Conservation (phyloP, 140 eudicot genomes). For the Bidens hawaiensis region DNA sequence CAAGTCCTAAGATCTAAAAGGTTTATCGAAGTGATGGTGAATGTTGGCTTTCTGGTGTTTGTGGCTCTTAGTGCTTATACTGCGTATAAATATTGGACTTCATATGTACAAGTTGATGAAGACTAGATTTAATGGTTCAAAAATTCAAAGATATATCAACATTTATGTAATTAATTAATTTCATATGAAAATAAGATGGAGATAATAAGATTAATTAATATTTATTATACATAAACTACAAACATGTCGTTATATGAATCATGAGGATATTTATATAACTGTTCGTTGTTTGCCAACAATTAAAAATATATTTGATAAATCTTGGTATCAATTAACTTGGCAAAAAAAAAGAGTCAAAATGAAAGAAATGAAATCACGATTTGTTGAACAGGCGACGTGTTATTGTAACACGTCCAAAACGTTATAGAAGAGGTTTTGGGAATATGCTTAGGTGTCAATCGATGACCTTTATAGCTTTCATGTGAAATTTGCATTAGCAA, state of each 20-base stretch:
- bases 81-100: slow-evolving; percentile 35
- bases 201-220: background rate
- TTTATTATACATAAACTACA: background rate
- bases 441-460: background rate
- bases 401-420: too few relatives aligned
- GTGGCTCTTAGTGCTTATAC: slow-evolving; percentile 41
- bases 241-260: background rate
- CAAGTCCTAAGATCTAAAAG: slow-evolving; percentile 19
- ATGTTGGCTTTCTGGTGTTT: slow-evolving; percentile 35
- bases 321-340: too few relatives aligned
- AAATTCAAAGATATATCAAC: background rate
- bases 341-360: too few relatives aligned
- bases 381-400: too few relatives aligned
- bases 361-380: too few relatives aligned
- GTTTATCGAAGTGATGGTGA: slow-evolving; percentile 25
- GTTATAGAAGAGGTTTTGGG: background rate
- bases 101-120: slow-evolving; percentile 26
- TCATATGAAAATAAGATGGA: slow-evolving; percentile 3
- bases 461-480: background rate
- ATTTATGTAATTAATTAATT: slow-evolving; percentile 11
- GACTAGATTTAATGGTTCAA: background rate
- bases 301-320: too few relatives aligned
- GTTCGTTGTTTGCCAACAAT: too few relatives aligned
- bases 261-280: too few relatives aligned
- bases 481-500: background rate